Evolutionary conservation across 75 land plant species (phyloP), one percentile per base, ranked within the genome.

Genomic region (Pinus tabuliformis): DNA sequence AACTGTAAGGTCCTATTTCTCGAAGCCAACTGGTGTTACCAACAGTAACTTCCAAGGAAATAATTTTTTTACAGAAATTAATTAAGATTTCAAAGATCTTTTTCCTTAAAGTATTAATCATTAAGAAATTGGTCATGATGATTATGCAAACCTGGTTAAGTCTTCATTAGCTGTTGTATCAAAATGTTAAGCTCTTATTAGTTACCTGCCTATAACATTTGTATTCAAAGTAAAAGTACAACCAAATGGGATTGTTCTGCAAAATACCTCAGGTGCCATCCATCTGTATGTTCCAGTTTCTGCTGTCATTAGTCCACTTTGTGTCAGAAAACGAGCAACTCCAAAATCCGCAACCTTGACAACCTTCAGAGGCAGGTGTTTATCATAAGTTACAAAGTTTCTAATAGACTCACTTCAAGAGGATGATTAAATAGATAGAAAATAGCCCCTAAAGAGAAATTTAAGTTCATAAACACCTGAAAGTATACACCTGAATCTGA

Each of bases 291-390:
- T 96, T 82, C 97, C 99, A 11, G 99, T 96, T 76, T 96, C 99
- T 54, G 99, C 97, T 20, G 99, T 96, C 99, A 96, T 96, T 42
- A 90, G 78, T 56, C 99, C 99, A 61, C 81, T 83, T 78, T 88
- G 89, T 60, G 76, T 87, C 78, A 88, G 94, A 72, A 93, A 84
- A 52, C 97, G 86, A 75, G 99, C 99, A 77, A 96, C 92, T 70
- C 99, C 99, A 90, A 96, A 96, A 78, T 96, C 99, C 24, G 97
- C 99, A 76, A 96, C 97, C 84, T 96, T 96, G 21, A 96, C 94
- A 77, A 93, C 97, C 99, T 96, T 61, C 58, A 70, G 17, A 58
- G 4, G 7, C 21, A 28, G 30, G 12, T 17, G 6, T 28, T 56
- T 56, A 63, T 64, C 26, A n/a, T 64, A 76, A 37, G 49, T 68